Evolutionary conservation across 106 monocot species (phyloP).

Genomic region (Ottelia alismoides): DNA sequence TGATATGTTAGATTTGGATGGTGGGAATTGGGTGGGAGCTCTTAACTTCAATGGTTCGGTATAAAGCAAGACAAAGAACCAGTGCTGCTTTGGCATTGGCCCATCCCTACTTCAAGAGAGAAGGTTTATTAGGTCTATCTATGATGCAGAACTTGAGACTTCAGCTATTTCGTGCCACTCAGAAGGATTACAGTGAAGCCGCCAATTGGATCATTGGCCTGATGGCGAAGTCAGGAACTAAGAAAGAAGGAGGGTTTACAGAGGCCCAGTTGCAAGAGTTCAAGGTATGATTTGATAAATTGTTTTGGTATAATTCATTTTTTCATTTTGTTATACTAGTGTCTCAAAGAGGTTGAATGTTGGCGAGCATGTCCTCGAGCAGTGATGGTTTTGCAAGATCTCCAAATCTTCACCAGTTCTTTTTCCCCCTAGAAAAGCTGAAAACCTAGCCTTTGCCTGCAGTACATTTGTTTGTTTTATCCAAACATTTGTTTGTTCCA

Average conservation of each 20-base stretch:
- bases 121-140: conserved; percentile 75
- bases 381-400: background rate
- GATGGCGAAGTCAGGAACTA: conserved; percentile 82
- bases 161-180: conserved; percentile 75
- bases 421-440: background rate
- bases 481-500: too few species aligned
- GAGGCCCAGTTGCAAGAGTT: conserved; percentile 86
- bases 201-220: conserved; percentile 61
- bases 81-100: conserved; percentile 81
- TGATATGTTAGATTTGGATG: conserved; percentile 68
- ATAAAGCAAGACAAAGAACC: conserved; percentile 75
- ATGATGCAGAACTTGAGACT: conserved; percentile 79
- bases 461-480: too few species aligned
- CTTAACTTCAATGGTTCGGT: conserved; percentile 77
- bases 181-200: conserved; percentile 88
- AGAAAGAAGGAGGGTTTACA: conserved; percentile 70
- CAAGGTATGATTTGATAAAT: too few species aligned
- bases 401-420: background rate
- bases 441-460: background rate
- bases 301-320: too few species aligned
- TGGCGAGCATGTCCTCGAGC: background rate
- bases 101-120: conserved; percentile 83
- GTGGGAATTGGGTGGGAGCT: conserved; percentile 90
- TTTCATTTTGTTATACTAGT: too few species aligned
- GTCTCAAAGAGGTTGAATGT: too few species aligned